These are phyloP conservation scores for Micractinium conductrix DNA, from an alignment of 139 green algal genomes.

Conservation along the genomic window DNA sequence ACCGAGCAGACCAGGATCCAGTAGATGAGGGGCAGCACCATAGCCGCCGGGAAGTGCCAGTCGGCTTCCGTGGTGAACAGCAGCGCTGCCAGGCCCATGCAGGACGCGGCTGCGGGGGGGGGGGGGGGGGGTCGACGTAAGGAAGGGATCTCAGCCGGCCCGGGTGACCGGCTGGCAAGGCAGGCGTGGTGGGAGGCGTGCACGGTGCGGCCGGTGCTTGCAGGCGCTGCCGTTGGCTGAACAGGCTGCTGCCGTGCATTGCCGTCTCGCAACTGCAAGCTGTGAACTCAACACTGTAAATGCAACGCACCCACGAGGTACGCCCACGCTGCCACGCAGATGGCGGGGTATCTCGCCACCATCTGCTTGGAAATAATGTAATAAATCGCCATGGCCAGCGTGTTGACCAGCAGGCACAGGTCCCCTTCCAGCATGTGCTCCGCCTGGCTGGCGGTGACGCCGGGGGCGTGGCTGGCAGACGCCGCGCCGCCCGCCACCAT, in stretches of 20 bases:
- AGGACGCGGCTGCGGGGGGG: constrained; percentile 27
- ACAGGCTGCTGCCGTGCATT: too few relatives aligned
- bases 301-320: constrained; percentile 52
- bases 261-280: too few relatives aligned
- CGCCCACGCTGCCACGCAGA: constrained; percentile 70
- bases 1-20: constrained; percentile 75
- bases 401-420: constrained; percentile 65
- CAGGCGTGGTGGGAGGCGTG: too few relatives aligned
- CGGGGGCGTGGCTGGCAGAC: neutral
- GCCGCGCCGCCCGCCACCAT: constrained; percentile 57
- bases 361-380: constrained; percentile 61
- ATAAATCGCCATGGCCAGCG: constrained; percentile 61
- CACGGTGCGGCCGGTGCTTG: too few relatives aligned
- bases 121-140: neutral
- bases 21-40: constrained; percentile 62
- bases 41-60: constrained; percentile 46
- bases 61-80: constrained; percentile 32
- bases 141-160: too few relatives aligned
- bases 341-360: constrained; percentile 48
- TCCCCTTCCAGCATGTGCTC: constrained; percentile 58
- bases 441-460: neutral
- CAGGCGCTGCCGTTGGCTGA: too few relatives aligned
- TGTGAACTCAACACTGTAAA: too few relatives aligned
- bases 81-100: constrained; percentile 49
- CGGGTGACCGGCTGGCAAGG: too few relatives aligned